Evolutionary conservation across 139 green algal genomes (phyloP), one percentile per base, ranked within the genome.

Genomic region (Protoeuglena noctilucae): DNA sequence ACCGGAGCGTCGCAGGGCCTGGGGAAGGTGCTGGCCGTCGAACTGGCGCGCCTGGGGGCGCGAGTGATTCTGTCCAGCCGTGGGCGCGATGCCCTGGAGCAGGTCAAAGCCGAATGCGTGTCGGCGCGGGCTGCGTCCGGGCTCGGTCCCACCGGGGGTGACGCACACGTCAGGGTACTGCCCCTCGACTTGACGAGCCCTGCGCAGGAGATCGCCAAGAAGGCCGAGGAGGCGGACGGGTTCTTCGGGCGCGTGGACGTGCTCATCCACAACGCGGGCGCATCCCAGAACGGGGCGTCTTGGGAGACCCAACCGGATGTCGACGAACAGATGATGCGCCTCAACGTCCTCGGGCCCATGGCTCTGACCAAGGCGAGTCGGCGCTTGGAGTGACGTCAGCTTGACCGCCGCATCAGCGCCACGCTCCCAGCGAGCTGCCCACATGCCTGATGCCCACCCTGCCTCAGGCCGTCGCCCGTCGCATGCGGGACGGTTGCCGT

Each of bases 1-100:
- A 62, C 56, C 18, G 56, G 56, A 1, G 56, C 56, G 17, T 34
- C 26, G 26, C 56, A 62, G 47, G 56, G 56, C 21, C 24, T 62
- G 1, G 56, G 56, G 7, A 46, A 62, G 46, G 46, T 27, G 28
- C 48, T 62, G 2, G 56, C 56, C 2, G 14, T 56, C 27, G 3
- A 49, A 17, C 23, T 56, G 3, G 46, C 22, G 26, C 25, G 21
- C 22, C 24, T 55, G 19, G 56, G 56, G 16, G 56, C 56, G 22
- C 48, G 29, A 3, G 12, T 62, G 2, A 48, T 62, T 18, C 26
- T 56, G 12, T 54, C 56, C 12, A 30, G 43, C 2, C 18, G 56
- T 48, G 17, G 29, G 9, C 9, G 30, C 22, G 46, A 46, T 22
- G 16, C 24, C 22, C 49, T 55, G 19, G 16, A 47, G n/a, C 23